A percentile compares a stretch with the other conserved stretches of the same genome.
Conservation (phyloP, 306 rosid species). For the Mimosa bimucronata region DNA sequence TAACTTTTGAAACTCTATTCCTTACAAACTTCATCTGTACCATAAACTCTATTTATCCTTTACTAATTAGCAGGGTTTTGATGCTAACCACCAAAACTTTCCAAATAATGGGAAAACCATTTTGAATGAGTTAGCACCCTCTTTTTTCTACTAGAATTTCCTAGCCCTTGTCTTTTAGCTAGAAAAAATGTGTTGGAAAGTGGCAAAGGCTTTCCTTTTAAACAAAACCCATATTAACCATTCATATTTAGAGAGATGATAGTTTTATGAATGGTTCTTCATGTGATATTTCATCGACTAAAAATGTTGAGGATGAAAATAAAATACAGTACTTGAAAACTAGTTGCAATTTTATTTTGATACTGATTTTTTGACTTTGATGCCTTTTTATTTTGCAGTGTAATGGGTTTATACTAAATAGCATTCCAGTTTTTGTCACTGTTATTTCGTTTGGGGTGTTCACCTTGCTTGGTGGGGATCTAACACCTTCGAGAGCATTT, state of each 20-base stretch:
- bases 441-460: constrained; percentile 93
- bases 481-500: constrained; percentile 96
- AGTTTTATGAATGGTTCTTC: constrained; percentile 29
- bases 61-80: not conserved
- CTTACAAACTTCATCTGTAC: not conserved
- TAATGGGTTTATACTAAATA: constrained; percentile 80
- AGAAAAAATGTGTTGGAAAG: constrained; percentile 6
- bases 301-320: not conserved
- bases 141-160: not conserved
- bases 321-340: constrained; percentile 20
- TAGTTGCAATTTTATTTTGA: not conserved
- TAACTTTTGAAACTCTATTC: not conserved
- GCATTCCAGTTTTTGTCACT: constrained; percentile 91
- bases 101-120: not conserved
- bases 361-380: constrained; percentile 31
- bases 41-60: not conserved
- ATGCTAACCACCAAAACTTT: not conserved
- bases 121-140: constrained; percentile 12
- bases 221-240: constrained; percentile 14
- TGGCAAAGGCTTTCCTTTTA: constrained; percentile 12
- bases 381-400: constrained; percentile 60
- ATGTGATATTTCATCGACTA: constrained; percentile 11
- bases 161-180: not conserved
- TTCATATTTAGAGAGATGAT: constrained; percentile 13
- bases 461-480: constrained; percentile 89